Conservation (phyloP, 805 yeast genomes). For the Metschnikowia dekortorum region DNA sequence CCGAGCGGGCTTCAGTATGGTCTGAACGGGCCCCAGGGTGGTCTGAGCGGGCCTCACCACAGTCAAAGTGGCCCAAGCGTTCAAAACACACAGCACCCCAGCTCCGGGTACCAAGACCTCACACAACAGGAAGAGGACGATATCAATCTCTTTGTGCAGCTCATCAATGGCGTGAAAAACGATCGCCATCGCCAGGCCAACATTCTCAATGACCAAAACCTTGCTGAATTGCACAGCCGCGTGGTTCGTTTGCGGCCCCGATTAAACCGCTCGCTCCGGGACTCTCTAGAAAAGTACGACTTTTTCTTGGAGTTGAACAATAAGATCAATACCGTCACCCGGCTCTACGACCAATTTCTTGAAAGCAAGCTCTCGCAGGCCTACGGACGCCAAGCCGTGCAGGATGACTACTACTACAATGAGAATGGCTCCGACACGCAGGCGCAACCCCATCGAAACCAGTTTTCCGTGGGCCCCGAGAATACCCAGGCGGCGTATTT, state of each 20-base stretch:
- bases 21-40: no score
- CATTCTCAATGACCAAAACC: slow-evolving; percentile 43
- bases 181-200: slow-evolving; percentile 40
- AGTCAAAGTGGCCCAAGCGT: no score
- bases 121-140: slow-evolving; percentile 65
- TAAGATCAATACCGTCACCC: slow-evolving; percentile 69
- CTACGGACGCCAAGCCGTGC: slow-evolving; percentile 26
- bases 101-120: slow-evolving; percentile 29
- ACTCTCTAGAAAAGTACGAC: slow-evolving; percentile 60
- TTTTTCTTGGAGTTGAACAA: slow-evolving; percentile 66
- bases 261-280: slow-evolving; percentile 54
- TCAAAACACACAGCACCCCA: neutral
- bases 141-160: slow-evolving; percentile 63
- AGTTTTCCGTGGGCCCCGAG: neutral
- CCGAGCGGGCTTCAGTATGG: no score
- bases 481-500: neutral
- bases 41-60: no score
- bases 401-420: neutral
- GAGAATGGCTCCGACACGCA: neutral
- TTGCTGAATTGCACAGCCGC: slow-evolving; percentile 55
- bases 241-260: slow-evolving; percentile 66
- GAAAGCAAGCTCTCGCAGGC: slow-evolving; percentile 46
- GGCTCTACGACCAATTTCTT: slow-evolving; percentile 70
- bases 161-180: slow-evolving; percentile 50
- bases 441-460: neutral